These are phyloP conservation scores for Phytophthora europaea DNA, from an alignment of 352 stramenopile species.

Conservation along the genomic window DNA sequence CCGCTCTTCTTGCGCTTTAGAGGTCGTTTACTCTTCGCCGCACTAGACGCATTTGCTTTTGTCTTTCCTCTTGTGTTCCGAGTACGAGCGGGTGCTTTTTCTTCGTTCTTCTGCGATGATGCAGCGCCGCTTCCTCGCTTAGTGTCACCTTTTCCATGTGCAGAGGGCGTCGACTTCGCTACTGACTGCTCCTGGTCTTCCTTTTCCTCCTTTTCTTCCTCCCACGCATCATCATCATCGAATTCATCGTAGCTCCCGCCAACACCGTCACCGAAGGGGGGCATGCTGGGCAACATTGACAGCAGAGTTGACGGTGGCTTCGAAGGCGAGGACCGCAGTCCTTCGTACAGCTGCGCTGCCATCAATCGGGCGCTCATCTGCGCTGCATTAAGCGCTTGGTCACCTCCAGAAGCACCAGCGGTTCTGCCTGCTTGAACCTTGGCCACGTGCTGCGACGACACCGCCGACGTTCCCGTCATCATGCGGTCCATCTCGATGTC, in stretches of 20 bases:
- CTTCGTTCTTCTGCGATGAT: slow-evolving; percentile 4
- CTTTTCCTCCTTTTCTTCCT: slow-evolving; percentile 13
- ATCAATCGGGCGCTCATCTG: slow-evolving; percentile 27
- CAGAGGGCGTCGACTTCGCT: neutral
- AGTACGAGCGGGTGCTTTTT: slow-evolving; percentile 7
- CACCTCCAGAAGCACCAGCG: neutral
- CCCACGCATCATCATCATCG: slow-evolving; percentile 19
- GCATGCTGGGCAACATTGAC: slow-evolving; percentile 18
- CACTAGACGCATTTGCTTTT: slow-evolving; percentile 1
- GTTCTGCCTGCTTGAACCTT: slow-evolving; percentile 3
- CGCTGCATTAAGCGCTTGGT: neutral
- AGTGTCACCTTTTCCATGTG: neutral
- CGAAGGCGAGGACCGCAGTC: slow-evolving; percentile 15
- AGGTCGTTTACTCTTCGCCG: slow-evolving; percentile 29
- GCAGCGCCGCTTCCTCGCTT: slow-evolving; percentile 9
- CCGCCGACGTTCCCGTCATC: slow-evolving; percentile 18
- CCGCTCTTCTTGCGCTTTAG: slow-evolving; percentile 43
- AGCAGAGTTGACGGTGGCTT: slow-evolving; percentile 8
- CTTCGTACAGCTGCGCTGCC: slow-evolving; percentile 38
- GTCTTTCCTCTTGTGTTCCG: slow-evolving; percentile 22
- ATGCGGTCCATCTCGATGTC: slow-evolving; percentile 49
- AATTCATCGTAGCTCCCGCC: slow-evolving; percentile 38
- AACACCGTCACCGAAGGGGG: slow-evolving; percentile 15
- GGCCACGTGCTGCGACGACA: slow-evolving; percentile 9
- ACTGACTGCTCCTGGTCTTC: slow-evolving; percentile 4